Percentiles rank a stretch among this genome's conserved stretches.
Conservation (phyloP, 1,284 basidiomycete genomes). For the Puccinia coronata region DNA sequence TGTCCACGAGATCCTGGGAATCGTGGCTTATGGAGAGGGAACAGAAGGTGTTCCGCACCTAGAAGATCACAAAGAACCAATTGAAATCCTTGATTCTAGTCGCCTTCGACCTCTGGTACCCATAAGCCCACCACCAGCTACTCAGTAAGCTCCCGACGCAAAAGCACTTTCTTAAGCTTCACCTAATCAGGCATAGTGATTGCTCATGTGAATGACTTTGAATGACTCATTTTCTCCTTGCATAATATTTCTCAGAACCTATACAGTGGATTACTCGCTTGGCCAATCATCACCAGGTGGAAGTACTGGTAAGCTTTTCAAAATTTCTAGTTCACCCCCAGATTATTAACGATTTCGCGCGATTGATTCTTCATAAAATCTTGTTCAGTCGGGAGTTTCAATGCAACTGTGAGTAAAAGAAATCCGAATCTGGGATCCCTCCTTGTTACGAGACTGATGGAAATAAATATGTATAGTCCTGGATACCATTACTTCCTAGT, state of each 20-base stretch:
- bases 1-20: slow-evolving; percentile 32
- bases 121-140: slow-evolving; percentile 28
- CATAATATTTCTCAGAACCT: slow-evolving; percentile 30
- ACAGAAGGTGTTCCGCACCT: slow-evolving; percentile 21
- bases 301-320: slow-evolving; percentile 25
- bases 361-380: neutral
- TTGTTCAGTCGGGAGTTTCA: slow-evolving; percentile 29
- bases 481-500: slow-evolving; percentile 39
- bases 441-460: neutral
- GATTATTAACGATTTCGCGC: neutral
- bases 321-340: neutral
- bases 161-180: neutral
- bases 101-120: slow-evolving; percentile 36
- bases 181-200: neutral
- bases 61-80: neutral
- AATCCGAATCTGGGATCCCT: neutral
- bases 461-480: slow-evolving; percentile 13
- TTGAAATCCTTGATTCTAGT: slow-evolving; percentile 10
- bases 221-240: neutral
- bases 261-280: slow-evolving; percentile 36
- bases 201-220: neutral
- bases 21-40: slow-evolving; percentile 40
- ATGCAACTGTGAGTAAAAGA: slow-evolving; percentile 5
- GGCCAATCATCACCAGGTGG: slow-evolving; percentile 27
- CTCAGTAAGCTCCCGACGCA: slow-evolving; percentile 21